Evolutionary conservation across 2,329 filamentous ascomycete species (phyloP).

Genomic region (Pleomassaria siparia): DNA sequence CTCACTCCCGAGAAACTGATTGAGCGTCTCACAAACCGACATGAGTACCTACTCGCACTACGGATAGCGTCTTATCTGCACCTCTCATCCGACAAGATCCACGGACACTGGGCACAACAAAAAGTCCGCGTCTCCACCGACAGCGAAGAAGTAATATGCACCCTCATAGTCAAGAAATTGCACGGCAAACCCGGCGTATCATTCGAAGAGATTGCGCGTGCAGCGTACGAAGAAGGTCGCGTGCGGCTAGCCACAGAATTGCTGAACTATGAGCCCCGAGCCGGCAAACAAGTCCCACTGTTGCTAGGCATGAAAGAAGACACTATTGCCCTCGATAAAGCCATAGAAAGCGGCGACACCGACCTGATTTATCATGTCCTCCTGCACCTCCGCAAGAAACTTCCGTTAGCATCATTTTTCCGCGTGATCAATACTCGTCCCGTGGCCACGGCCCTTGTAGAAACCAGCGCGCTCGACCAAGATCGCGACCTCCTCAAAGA

Average conservation of each 20-base stretch:
- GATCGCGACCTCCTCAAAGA: conserved; percentile 86
- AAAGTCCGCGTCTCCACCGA: conserved; percentile 85
- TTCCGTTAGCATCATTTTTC: conserved; percentile 90
- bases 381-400: conserved; percentile 82
- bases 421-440: conserved; percentile 83
- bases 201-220: conserved; percentile 89
- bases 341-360: conserved; percentile 91
- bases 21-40: conserved; percentile 79
- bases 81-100: conserved; percentile 84
- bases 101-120: conserved; percentile 94
- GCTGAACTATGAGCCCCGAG: conserved; percentile 89
- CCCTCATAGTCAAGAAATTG: conserved; percentile 81
- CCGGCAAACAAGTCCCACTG: conserved; percentile 92
- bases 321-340: conserved; percentile 91
- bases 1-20: conserved; percentile 89
- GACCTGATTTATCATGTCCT: conserved; percentile 91
- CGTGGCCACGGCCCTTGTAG: conserved; percentile 84
- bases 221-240: conserved; percentile 92
- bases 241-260: conserved; percentile 86
- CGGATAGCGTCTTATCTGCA: conserved; percentile 85
- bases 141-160: conserved; percentile 85
- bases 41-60: conserved; percentile 87
- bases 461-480: conserved; percentile 77
- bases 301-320: conserved; percentile 95
- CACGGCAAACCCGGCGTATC: conserved; percentile 89